Conservation (phyloP, 352 stramenopile genomes). For the Globisporangium spinosum region DNA sequence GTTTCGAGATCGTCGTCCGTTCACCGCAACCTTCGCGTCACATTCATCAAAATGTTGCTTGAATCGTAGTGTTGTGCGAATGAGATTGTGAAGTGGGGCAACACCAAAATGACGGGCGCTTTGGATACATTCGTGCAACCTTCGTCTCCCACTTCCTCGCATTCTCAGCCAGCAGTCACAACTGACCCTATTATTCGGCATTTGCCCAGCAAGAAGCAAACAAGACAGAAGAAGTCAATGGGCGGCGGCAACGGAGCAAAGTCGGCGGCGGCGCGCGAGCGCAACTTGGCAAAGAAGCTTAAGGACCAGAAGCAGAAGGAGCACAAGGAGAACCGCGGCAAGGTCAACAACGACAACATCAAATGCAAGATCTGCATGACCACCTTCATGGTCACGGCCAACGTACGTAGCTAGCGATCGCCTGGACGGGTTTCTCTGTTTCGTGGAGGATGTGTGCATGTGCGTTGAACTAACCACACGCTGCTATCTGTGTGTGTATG, state of each 20-base stretch:
- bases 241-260: constrained; percentile 84
- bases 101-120: not conserved
- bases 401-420: constrained; percentile 33
- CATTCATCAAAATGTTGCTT: not conserved
- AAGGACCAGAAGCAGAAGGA: constrained; percentile 82
- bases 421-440: not conserved
- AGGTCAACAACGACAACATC: constrained; percentile 72
- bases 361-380: constrained; percentile 90
- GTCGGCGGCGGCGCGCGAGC: constrained; percentile 71
- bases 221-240: constrained; percentile 28
- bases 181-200: not conserved
- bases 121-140: not conserved
- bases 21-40: constrained; percentile 1
- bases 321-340: constrained; percentile 73
- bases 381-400: constrained; percentile 84
- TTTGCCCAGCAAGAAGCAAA: not conserved
- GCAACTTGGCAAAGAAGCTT: constrained; percentile 84
- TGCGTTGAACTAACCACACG: not conserved
- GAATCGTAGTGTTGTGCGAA: not conserved
- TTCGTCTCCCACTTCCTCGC: not conserved
- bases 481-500: not conserved
- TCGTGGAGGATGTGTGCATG: not conserved
- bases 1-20: not conserved
- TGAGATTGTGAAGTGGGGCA: not conserved
- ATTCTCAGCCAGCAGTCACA: not conserved